These are phyloP conservation scores for Bipolaris gigantea DNA, from an alignment of 2,329 filamentous ascomycete species.

Conservation along the genomic window DNA sequence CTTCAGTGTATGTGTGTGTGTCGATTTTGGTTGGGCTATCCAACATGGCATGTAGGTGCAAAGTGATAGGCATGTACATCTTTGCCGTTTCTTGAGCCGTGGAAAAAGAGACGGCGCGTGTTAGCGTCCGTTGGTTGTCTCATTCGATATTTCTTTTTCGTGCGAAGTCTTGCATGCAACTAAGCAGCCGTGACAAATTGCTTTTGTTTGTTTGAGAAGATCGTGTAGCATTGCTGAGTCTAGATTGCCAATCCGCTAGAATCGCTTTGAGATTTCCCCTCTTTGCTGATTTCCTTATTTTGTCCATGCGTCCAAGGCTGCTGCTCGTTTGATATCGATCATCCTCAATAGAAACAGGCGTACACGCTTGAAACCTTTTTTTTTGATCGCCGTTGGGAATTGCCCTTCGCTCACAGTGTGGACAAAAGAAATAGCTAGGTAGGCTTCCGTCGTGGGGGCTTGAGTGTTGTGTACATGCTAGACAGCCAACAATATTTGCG, in stretches of 20 bases:
- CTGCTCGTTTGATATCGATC: not conserved
- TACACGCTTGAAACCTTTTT: not conserved
- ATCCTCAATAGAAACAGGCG: not conserved
- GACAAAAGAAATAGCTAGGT: not conserved
- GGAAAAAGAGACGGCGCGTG: not conserved
- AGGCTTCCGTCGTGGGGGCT: not conserved
- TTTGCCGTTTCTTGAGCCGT: not conserved
- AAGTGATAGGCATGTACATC: not conserved
- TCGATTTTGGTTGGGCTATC: no score
- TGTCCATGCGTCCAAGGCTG: not conserved
- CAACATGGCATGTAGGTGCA: not conserved
- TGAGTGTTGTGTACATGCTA: not conserved
- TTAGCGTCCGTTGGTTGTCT: not conserved
- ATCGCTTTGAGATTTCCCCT: not conserved
- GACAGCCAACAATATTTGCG: not conserved
- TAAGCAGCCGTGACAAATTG: not conserved
- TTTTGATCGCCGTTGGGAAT: not conserved
- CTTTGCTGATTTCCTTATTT: not conserved
- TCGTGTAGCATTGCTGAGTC: not conserved
- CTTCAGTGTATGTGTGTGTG: not conserved
- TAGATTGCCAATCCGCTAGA: not conserved
- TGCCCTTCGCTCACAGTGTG: not conserved
- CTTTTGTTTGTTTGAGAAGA: not conserved
- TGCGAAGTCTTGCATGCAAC: not conserved
- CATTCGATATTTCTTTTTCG: not conserved